Evolutionary conservation across 2,329 filamentous ascomycete genomes (phyloP), one percentile per base, ranked within the genome.

Genomic region (Colletotrichum godetiae): DNA sequence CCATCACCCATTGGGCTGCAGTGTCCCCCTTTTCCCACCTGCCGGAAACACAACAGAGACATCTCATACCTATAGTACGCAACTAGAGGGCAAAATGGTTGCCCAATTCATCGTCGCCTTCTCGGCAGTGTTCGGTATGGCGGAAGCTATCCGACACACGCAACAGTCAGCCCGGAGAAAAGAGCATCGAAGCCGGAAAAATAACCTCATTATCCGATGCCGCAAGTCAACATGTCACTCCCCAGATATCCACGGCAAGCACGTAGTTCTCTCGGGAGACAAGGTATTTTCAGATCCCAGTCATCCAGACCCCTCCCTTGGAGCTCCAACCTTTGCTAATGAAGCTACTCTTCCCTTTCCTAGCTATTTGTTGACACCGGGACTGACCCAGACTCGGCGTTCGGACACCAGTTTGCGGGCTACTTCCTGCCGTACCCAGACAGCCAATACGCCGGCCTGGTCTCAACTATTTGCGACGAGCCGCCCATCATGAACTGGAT

Each of bases 391-490:
- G 77, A 76, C 65, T 74, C 78, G 65, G 77, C 74, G 1, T 80
- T 81, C 63, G 85, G 87, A 3, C 88, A 90, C 77, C 85, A 86
- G 0, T 90, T 89, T 76, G 84, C 87, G 4, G 89, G 89, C 31
- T 90, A 91, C 76, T 90, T 85, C 75, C 81, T 90, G 27, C 88
- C 88, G 1, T 90, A 90, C 75, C 88, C 89, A 3, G 88, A 88
- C n/a, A 75, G 82, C n/a, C 72, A 79, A 31, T 82, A 84, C 56
- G 82, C 86, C 49, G 86, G 86, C 4, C 78, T 88, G 2, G 86
- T 88, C 33, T 86, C 83, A 60, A 87, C 85, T 11, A 87, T 88
- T 52, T 85, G 82, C 42, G 83, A 87, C 63, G 84, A 84, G 15
- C 84, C 86, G n/a, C 86, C 86, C 0, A 83, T 87, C 74, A 80